Evolutionary conservation across 345 rosid genomes (phyloP).

Genomic region (Turritis glabra): DNA sequence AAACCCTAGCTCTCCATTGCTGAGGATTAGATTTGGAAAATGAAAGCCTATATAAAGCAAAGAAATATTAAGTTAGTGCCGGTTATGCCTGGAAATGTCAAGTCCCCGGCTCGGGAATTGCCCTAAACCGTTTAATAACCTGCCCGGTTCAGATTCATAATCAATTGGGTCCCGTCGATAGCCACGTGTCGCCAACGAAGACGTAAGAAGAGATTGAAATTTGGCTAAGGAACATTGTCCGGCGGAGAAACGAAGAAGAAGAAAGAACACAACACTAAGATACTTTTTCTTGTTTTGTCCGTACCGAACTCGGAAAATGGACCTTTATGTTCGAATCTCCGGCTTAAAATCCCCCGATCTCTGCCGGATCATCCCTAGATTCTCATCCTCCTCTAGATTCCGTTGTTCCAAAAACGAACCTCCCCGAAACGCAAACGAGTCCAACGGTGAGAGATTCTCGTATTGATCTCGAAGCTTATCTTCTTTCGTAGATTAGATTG

Average conservation of each 20-base stretch:
- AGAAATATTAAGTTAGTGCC: neutral
- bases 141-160: neutral
- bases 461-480: neutral
- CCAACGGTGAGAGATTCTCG: conserved; percentile 34
- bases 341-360: conserved; percentile 7
- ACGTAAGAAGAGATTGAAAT: conserved; percentile 18
- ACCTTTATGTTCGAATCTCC: conserved; percentile 18
- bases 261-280: neutral
- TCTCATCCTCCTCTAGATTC: conserved; percentile 32
- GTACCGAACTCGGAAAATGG: conserved; percentile 24
- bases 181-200: conserved; percentile 22
- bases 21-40: too few relatives aligned
- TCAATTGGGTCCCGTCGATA: neutral
- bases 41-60: neutral
- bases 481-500: neutral
- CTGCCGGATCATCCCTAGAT: conserved; percentile 14
- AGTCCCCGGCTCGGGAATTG: neutral
- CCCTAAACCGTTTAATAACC: neutral
- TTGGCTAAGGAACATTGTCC: conserved; percentile 32
- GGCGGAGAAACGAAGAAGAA: conserved; percentile 35
- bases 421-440: conserved; percentile 40
- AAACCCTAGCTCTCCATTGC: neutral
- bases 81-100: neutral
- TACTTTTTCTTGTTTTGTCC: conserved; percentile 6
- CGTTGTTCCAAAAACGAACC: conserved; percentile 49